Evolutionary conservation across 2,329 filamentous ascomycete genomes (phyloP), one percentile per base, ranked within the genome.

Genomic region (Penicillium occitanis): DNA sequence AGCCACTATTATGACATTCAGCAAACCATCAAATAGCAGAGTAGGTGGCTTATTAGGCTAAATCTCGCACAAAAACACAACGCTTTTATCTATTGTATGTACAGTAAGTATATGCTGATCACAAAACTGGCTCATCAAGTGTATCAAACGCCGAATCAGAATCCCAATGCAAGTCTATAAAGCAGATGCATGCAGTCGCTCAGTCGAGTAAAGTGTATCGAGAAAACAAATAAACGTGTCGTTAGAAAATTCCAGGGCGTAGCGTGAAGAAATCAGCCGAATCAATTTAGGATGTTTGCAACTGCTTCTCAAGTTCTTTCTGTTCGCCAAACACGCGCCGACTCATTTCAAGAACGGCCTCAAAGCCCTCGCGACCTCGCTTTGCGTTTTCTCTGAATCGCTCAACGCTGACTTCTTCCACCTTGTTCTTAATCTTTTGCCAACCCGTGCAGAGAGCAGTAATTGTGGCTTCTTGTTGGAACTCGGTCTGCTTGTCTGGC

Each of bases 381-480:
- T 85, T 84, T 28, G 95, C 94, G 75, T 99, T 99, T 79, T 99
- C 92, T 71, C 88, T 87, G 82, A 99, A 99, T 64, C 92, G 85
- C 70, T 90, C 91, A 53, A 98, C 90, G 50, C 93, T 91, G 62
- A 91, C 89, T 73, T 98, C 93, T 82, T 99, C 95, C 73, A 99
- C 96, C 77, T 90, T 92, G 81, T 95, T 97, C 84, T 92, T 95
- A 77, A 98, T 93, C 76, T 93, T 92, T 81, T 97, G 92, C 93
- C 95, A 99, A 68, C 95, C 95, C 71, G 95, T 94, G 78, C 93
- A 97, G 10, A 98, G 83, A 0, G 95, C 95, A 1, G 93, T 97
- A 76, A 99, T 94, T 80, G 93, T 88, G 46, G 95, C 95, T 68
- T 92, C 89, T 82, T 99, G 95, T 58, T 88, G 85, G 76, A 99